Conservation (phyloP, 345 rosid genomes). For the Salix brachista region DNA sequence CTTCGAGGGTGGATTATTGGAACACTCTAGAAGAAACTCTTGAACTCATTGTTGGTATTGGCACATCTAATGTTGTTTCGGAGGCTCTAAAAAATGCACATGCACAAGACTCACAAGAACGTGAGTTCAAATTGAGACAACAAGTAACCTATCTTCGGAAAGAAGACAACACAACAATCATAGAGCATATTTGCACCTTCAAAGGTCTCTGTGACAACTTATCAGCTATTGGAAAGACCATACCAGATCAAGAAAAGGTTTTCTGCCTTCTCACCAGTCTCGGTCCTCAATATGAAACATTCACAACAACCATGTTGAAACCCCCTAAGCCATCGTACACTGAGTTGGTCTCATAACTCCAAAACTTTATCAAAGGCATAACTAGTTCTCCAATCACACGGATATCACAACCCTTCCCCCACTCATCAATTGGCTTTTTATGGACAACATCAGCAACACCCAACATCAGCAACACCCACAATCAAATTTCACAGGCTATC, state of each 20-base stretch:
- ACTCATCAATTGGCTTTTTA: neutral
- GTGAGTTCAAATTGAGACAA: no score
- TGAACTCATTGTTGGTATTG: no score
- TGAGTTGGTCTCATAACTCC: neutral
- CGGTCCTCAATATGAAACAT: neutral
- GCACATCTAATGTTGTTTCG: no score
- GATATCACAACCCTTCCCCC: neutral
- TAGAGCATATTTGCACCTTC: no score
- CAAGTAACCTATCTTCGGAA: no score
- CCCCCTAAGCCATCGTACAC: neutral
- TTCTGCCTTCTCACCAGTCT: neutral
- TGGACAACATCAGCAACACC: neutral
- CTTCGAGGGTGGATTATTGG: no score
- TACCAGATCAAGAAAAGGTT: neutral
- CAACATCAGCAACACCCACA: neutral
- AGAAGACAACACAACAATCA: neutral
- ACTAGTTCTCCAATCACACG: neutral
- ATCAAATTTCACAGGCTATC: neutral
- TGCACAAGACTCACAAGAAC: no score
- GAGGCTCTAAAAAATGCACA: no score
- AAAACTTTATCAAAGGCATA: neutral
- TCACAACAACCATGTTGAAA: no score
- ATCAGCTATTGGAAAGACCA: accelerated
- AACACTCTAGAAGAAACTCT: no score
- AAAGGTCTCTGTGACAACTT: neutral